Base-by-base conservation (phyloP, 495 filamentous ascomycete species). In the Amorphotheca resinae region DNA sequence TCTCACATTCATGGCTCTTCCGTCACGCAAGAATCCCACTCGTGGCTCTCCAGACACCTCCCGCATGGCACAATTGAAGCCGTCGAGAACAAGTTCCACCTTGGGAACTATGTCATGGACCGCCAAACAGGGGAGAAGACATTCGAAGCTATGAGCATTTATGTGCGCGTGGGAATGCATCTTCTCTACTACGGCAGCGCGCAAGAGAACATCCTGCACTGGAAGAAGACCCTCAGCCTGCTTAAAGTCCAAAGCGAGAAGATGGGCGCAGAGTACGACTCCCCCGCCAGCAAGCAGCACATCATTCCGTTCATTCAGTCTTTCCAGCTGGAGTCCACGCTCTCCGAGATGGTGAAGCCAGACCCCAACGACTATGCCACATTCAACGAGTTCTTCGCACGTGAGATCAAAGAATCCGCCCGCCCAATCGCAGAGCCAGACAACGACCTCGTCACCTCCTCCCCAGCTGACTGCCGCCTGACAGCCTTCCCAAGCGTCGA, bases 361-460 rank as follows among this genome's bases (percentile, higher is more conserved):
- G 59, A 64, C 45, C 55, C 54, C 39, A 50, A 45, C 25, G 46
- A 50, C 37, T 64, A 64, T 43, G 15, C 48, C 2, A 62, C 53
- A 0, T 66, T 65, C 50, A 62, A 70, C 44, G 58, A 64, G 21
- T 72, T 70, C 55, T 70, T 70, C 50, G 53, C 63, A 7, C 64
- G 69, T 8, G 52, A 53, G 14, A 64, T 68, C 43, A 54, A 51
- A 12, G 53, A 55, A 4, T 57, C 49, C 0, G 48, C 56, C 11
- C 52, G 69, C 3, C 65, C 65, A 0, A 60, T 66, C 20, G 50
- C 52, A 20, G 57, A 57, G 8, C 50, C 53, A 4, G 54, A 57
- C 7, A 52, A 68, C 45, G 51, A 57, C 15, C 41, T 44, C 0
- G 43, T 52, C 0, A 61, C 63, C 20, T 58, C 65, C 0, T 45